Evolutionary conservation across 495 filamentous ascomycete species (phyloP), one percentile per base, ranked within the genome.

Genomic region (Penicillium subrubescens): DNA sequence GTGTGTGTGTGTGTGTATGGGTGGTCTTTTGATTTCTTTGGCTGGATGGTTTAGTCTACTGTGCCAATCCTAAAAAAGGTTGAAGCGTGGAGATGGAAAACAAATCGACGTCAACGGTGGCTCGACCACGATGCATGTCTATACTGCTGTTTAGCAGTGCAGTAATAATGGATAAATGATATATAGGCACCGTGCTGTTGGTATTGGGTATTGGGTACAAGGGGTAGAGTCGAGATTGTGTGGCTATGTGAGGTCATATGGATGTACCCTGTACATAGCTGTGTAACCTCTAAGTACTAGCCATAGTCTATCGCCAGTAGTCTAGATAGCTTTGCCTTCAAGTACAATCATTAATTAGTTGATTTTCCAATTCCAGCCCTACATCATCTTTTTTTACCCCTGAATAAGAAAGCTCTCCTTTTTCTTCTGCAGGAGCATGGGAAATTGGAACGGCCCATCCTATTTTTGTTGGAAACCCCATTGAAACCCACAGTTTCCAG

Each of bases 401-500:
- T 52, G 48, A 52, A 3, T 15, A 31, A 31, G 44, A 52, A 12
- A 29, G 12, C 48, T 52, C 48, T 52, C 48, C 48, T 51, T 51
- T 51, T 29, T 52, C 15, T 52, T 52, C 23, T 27, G 25, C 48
- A 31, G 48, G 48, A 27, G 46, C 5, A 52, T 41, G 27, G 48
- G 48, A 48, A 48, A 52, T 52, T 31, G 25, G 25, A 29, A 52
- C 15, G 48, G 31, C 48, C 48, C 48, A 52, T 52, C n/a, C 25
- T 52, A 29, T 52, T 52, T 52, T 52, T 52, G 23, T 52, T 31
- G 44, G 44, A 48, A 48, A 48, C 44, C 43, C 21, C 44, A 48
- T 48, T 25, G 44, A 48, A 48, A 48, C 34, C 27, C 46, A 52
- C 29, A 23, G 56, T 23, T 68, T 69, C 67, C 54, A 66, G 63